These are phyloP conservation scores for Wickerhamomyces mucosus DNA, from an alignment of 805 yeast genomes.

Conservation along the genomic window DNA sequence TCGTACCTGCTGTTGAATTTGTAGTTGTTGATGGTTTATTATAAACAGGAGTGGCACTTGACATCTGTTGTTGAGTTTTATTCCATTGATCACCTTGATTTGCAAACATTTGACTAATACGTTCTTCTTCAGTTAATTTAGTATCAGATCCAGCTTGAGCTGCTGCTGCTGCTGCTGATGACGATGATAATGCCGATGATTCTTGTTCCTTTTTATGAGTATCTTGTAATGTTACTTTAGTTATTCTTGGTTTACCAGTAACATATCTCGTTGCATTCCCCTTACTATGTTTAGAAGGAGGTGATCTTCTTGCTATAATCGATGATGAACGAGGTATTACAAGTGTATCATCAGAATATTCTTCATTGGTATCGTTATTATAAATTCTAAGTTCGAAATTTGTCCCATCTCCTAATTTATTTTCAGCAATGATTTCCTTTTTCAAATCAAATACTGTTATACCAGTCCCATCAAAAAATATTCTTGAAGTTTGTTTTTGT, in stretches of 20 bases:
- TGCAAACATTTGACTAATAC: slow-evolving; percentile 83
- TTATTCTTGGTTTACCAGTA: slow-evolving; percentile 57
- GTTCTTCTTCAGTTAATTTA: slow-evolving; percentile 65
- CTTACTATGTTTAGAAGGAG: slow-evolving; percentile 38
- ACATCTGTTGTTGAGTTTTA: slow-evolving; percentile 84
- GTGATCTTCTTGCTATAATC: slow-evolving; percentile 72
- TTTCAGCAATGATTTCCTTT: slow-evolving; percentile 76
- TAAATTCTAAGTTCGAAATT: slow-evolving; percentile 73
- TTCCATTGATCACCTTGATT: slow-evolving; percentile 94
- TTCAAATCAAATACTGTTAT: slow-evolving; percentile 90
- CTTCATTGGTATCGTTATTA: slow-evolving; percentile 63
- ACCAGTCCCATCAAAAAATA: slow-evolving; percentile 94
- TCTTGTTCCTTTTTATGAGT: slow-evolving; percentile 5
- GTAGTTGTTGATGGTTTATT: slow-evolving; percentile 30
- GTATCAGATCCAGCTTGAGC: slow-evolving; percentile 24
- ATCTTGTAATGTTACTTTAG: slow-evolving; percentile 21
- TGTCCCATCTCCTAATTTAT: slow-evolving; percentile 72
- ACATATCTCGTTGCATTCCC: slow-evolving; percentile 62
- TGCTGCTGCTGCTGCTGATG: too few relatives aligned
- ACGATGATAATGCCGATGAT: slow-evolving; percentile 7
- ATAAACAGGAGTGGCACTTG: slow-evolving; percentile 72
- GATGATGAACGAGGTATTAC: slow-evolving; percentile 87
- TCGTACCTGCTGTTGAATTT: slow-evolving; percentile 9
- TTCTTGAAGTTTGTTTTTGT: slow-evolving; percentile 68
- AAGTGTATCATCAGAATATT: slow-evolving; percentile 79